Base-by-base conservation (phyloP, 2,329 filamentous ascomycete genomes). In the Graphium sp. region DNA sequence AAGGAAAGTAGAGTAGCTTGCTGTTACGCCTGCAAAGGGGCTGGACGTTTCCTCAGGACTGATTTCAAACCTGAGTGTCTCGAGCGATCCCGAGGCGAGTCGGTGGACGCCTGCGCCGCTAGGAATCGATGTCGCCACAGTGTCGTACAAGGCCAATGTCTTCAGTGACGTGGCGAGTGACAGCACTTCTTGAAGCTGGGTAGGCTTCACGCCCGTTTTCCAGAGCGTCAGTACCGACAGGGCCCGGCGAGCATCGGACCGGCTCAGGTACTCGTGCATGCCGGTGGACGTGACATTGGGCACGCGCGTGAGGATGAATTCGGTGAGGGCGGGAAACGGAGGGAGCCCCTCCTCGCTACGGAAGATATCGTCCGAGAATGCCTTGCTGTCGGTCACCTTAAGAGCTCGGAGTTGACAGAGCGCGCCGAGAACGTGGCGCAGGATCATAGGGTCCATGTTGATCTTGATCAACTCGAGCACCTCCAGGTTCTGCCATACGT, bases 51-150 rank as follows among this genome's bases (percentile, higher is more conserved):
- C 53, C 7, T 58, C 58, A 4, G 71, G 63, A 8, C 70, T 76
- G 45, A 95, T 80, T 50, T 94, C 87, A 46, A 75, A 94, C 40
- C 87, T 76, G 10, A 95, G 57, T 3, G 70, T 76, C 38, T 62
- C 56, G 13, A 95, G 64, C 11, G 74, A 74, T 30, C 54, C 58
- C 3, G 82, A 91, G 6, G 64, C 51, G 29, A 94, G 55, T 0
- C 72, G 70, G 1, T 72, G 74, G 3, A 59, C 49, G 12, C 48
- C 53, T 2, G 55, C 49, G 11, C 55, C 49, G n/a, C 52, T 44
- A 4, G 62, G 60, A 39, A 74, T 61, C 2, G 61, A 46, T 4
- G 59, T 54, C 12, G 58, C 43, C 13, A 69, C 60, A 33, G 56
- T 57, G 26, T 61, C 52, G 28, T 62, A 59, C 22, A 71, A 54